These are phyloP conservation scores for Rauvolfia tetraphylla DNA, from an alignment of 257 asterid species.

Conservation along the genomic window DNA sequence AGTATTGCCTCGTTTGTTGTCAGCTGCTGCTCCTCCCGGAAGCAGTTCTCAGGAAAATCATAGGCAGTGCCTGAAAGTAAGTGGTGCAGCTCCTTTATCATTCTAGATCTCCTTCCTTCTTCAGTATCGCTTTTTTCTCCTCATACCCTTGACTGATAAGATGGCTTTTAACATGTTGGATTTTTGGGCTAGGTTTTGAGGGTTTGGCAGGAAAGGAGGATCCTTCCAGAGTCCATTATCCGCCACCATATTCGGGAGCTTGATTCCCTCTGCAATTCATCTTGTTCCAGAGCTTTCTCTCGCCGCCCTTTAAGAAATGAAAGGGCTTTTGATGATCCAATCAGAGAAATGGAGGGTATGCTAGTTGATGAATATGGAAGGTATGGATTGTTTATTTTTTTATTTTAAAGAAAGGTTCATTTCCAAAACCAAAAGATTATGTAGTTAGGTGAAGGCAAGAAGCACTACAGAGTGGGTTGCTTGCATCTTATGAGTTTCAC, in stretches of 20 bases:
- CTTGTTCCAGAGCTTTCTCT: slow-evolving; percentile 49
- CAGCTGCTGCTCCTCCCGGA: slow-evolving; percentile 92
- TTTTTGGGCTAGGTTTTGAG: slow-evolving; percentile 65
- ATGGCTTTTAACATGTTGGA: background rate
- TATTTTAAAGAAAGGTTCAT: background rate
- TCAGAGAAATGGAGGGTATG: slow-evolving; percentile 95
- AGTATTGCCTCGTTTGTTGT: slow-evolving; percentile 63
- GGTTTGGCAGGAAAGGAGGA: slow-evolving; percentile 90
- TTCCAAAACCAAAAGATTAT: too few species aligned
- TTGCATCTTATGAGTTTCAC: slow-evolving; percentile 3
- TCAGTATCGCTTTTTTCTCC: slow-evolving; percentile 9
- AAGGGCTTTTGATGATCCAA: slow-evolving; percentile 85
- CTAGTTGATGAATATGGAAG: slow-evolving; percentile 91
- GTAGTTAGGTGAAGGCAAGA: background rate
- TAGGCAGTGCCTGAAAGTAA: slow-evolving; percentile 84
- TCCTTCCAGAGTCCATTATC: slow-evolving; percentile 72
- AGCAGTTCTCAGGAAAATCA: slow-evolving; percentile 72
- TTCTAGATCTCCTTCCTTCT: background rate
- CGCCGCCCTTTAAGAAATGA: slow-evolving; percentile 68
- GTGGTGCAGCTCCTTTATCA: slow-evolving; percentile 20
- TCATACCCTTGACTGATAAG: background rate
- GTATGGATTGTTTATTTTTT: slow-evolving; percentile 26
- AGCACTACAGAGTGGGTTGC: background rate
- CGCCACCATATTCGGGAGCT: slow-evolving; percentile 83
- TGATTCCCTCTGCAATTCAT: slow-evolving; percentile 62